Percentiles rank a stretch among this genome's conserved stretches.
Evolutionary conservation across 2,329 filamentous ascomycete genomes (phyloP).

Genomic region (Penicillium sp.): DNA sequence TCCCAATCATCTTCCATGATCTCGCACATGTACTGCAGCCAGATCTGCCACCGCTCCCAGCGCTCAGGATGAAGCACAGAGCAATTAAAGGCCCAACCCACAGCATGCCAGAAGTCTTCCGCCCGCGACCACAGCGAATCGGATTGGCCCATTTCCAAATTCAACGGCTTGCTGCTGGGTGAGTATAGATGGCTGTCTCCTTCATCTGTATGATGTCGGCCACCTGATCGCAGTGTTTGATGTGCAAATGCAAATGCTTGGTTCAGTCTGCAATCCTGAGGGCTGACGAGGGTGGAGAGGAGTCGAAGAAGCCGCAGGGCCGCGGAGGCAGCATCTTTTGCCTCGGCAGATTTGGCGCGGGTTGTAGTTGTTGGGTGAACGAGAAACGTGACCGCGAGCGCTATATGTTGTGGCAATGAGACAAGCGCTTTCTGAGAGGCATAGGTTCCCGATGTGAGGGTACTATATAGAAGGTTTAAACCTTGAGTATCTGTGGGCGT

Average conservation of each 20-base stretch:
- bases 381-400: slow-evolving; percentile 76
- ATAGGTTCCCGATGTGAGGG: slow-evolving; percentile 33
- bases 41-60: slow-evolving; percentile 79
- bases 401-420: slow-evolving; percentile 71
- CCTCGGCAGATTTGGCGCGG: slow-evolving; percentile 62
- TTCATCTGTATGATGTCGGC: slow-evolving; percentile 26
- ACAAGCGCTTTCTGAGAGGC: slow-evolving; percentile 55
- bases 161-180: slow-evolving; percentile 54
- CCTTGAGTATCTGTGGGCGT: slow-evolving; percentile 53
- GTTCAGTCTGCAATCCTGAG: slow-evolving; percentile 67
- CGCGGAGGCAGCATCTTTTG: slow-evolving; percentile 62
- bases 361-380: slow-evolving; percentile 80
- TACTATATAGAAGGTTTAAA: slow-evolving; percentile 60
- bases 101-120: slow-evolving; percentile 82
- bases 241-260: slow-evolving; percentile 68
- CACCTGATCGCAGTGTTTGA: slow-evolving; percentile 34
- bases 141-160: slow-evolving; percentile 60
- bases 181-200: slow-evolving; percentile 25
- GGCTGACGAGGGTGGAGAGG: slow-evolving; percentile 64
- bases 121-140: slow-evolving; percentile 72
- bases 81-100: slow-evolving; percentile 94
- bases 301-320: slow-evolving; percentile 70
- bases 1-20: slow-evolving; percentile 48
- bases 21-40: slow-evolving; percentile 69
- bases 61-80: slow-evolving; percentile 68